Percentiles rank a stretch among this genome's conserved stretches.
Conservation (phyloP, 257 asterid species). For the Salvia rosmarinus region DNA sequence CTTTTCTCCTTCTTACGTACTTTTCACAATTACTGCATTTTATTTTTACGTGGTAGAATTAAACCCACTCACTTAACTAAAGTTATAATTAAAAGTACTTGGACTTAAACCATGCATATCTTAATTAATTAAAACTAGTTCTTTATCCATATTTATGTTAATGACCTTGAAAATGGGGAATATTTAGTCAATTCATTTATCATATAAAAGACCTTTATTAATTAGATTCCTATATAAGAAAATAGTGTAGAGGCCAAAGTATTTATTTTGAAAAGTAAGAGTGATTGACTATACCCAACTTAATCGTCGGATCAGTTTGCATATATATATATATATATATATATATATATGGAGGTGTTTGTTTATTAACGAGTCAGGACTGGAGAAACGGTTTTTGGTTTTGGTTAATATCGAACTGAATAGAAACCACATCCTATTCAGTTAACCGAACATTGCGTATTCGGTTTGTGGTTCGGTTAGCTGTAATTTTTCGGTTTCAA, state of each 20-base stretch:
- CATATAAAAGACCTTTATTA: neutral
- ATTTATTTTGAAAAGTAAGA: conserved; percentile 1
- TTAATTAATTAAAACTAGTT: neutral
- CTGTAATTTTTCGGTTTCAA: too few species aligned
- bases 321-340: too few species aligned
- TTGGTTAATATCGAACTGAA: too few species aligned
- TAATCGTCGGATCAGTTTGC: neutral
- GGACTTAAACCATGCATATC: too few species aligned
- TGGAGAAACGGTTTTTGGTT: too few species aligned
- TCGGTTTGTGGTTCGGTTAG: too few species aligned
- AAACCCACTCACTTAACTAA: neutral
- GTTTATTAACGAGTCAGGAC: too few species aligned
- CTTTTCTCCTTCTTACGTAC: neutral
- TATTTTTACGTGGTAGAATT: neutral
- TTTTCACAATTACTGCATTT: conserved; percentile 4
- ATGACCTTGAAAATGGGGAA: conserved; percentile 22
- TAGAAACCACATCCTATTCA: too few species aligned
- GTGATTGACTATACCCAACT: conserved; percentile 24
- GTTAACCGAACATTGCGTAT: too few species aligned
- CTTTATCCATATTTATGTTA: conserved; percentile 5
- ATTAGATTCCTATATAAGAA: neutral
- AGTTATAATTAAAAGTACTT: neutral
- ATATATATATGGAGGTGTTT: too few species aligned
- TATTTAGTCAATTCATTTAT: conserved; percentile 11
- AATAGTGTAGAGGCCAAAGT: neutral